These are phyloP conservation scores for Aspergillus melleus DNA, from an alignment of 2,329 filamentous ascomycete species.

Conservation along the genomic window DNA sequence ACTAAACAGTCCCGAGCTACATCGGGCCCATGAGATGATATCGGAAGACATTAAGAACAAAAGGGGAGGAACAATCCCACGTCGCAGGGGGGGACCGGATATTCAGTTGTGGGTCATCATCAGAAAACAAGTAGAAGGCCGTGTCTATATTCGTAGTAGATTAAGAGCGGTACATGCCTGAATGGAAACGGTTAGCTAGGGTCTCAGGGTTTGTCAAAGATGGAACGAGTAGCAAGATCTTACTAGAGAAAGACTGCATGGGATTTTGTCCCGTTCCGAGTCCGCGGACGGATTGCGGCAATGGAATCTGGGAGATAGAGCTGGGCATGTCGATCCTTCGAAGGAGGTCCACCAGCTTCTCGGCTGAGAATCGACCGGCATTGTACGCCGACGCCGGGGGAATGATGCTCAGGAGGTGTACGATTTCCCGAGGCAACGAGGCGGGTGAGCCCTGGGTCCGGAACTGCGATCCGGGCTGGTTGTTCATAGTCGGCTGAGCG, in stretches of 20 bases:
- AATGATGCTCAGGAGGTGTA: conserved; percentile 68
- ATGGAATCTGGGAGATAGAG: conserved; percentile 39
- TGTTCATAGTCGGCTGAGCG: conserved; percentile 36
- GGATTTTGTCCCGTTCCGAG: conserved; percentile 26
- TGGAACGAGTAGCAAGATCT: conserved; percentile 6
- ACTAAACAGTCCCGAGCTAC: conserved; percentile 13
- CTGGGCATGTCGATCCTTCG: conserved; percentile 67
- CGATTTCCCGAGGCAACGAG: conserved; percentile 69
- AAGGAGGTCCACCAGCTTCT: conserved; percentile 72
- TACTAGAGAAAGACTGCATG: conserved; percentile 32
- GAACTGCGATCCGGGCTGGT: conserved; percentile 31
- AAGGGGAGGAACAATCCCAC: background rate
- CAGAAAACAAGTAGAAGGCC: background rate
- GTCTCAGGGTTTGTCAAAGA: background rate
- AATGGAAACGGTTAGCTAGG: background rate
- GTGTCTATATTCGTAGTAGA: conserved; percentile 9
- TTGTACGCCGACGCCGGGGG: conserved; percentile 73
- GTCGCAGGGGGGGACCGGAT: background rate
- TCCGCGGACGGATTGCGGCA: conserved; percentile 35
- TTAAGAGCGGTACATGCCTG: conserved; percentile 12
- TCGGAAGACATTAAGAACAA: conserved; percentile 3
- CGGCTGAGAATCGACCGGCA: conserved; percentile 67
- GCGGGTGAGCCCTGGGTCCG: conserved; percentile 59
- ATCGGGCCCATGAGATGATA: background rate
- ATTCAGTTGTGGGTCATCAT: conserved; percentile 1